Evolutionary conservation across 2,329 filamentous ascomycete genomes (phyloP).

Genomic region (Phialophora expanda): DNA sequence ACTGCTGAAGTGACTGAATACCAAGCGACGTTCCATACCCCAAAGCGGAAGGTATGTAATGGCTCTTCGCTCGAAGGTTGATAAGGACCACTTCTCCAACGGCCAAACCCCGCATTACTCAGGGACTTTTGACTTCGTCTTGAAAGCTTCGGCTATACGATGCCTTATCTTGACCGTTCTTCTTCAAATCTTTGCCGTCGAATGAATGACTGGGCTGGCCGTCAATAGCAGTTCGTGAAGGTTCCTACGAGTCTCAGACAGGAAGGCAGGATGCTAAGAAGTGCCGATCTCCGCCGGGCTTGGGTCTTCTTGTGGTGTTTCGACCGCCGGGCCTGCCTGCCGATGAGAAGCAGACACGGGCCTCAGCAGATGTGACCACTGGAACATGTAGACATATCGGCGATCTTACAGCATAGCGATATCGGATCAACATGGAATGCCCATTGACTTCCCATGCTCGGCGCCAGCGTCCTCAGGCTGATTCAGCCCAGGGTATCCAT

Average conservation of each 20-base stretch:
- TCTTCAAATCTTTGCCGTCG: background rate
- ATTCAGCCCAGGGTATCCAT: background rate
- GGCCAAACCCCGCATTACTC: background rate
- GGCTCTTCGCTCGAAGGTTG: background rate
- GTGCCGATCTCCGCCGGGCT: background rate
- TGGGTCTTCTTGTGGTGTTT: background rate
- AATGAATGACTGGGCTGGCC: background rate
- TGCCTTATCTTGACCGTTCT: background rate
- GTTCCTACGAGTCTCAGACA: background rate
- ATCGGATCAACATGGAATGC: background rate
- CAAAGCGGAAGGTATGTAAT: constrained; percentile 3
- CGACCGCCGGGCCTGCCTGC: background rate
- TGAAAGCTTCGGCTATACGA: background rate
- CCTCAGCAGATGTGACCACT: background rate
- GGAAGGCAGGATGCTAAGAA: constrained; percentile 2
- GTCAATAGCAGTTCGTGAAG: background rate
- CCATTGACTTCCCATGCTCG: background rate
- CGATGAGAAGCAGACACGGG: background rate
- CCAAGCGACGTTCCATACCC: background rate
- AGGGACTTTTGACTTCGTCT: background rate
- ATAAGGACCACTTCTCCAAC: constrained; percentile 8
- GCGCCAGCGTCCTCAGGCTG: too few species aligned
- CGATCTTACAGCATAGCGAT: background rate
- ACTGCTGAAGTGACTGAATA: background rate
- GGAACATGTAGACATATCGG: background rate